Conservation (phyloP, 164 flowering plant genomes). For the Malania oleifera region DNA sequence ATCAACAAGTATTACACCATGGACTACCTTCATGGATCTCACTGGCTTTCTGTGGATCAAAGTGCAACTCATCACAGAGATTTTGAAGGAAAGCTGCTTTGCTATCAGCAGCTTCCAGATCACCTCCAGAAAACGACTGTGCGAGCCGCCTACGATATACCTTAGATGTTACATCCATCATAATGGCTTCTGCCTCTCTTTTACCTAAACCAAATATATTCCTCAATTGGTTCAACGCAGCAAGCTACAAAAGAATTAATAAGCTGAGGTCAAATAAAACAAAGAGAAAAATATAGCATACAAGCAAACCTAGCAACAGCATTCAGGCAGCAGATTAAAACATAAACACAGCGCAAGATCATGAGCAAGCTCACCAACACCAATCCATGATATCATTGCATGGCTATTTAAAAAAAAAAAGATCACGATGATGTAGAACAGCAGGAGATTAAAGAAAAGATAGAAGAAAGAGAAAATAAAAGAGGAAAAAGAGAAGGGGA, state of each 20-base stretch:
- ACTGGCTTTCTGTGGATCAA: conserved; percentile 85
- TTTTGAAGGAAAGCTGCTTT: conserved; percentile 93
- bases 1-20: background rate
- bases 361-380: background rate
- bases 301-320: background rate
- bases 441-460: too few species aligned
- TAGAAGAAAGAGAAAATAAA: too few species aligned
- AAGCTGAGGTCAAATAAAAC: conserved; percentile 1
- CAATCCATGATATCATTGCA: background rate
- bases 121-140: conserved; percentile 72
- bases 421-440: too few species aligned
- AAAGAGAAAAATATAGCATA: background rate
- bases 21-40: conserved; percentile 86
- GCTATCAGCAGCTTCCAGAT: conserved; percentile 72
- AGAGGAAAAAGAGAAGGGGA: too few species aligned
- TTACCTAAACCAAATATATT: conserved; percentile 91
- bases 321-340: background rate
- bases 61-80: conserved; percentile 77
- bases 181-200: conserved; percentile 73
- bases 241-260: conserved; percentile 44
- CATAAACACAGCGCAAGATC: background rate
- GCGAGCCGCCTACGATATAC: conserved; percentile 74
- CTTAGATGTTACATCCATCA: conserved; percentile 71
- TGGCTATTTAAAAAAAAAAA: too few species aligned
- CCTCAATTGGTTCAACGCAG: conserved; percentile 71